Evolutionary conservation across 352 stramenopile genomes (phyloP), one percentile per base, ranked within the genome.

Genomic region (Phytopythium litorale): DNA sequence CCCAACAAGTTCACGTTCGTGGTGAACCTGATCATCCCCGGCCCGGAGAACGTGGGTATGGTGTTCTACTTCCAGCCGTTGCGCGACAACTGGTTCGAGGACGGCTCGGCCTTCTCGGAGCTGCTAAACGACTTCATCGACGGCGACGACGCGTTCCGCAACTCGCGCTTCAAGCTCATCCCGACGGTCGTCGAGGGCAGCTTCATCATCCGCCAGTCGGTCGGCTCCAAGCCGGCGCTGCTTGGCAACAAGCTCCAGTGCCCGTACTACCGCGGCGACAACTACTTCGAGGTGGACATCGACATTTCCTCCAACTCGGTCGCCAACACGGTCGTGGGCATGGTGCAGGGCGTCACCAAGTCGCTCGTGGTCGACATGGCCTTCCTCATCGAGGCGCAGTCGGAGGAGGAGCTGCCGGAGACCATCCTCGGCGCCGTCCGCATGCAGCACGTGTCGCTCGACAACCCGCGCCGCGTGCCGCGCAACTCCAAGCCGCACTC

Each of bases 91-190:
- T 60, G 96, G 33, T 94, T 97, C 50, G 87, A 96, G 51, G 82
- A 96, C 50, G 84, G 85, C 60, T 96, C 90, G 38, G 70, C 88
- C 8, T 96, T 97, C 63, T 96, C 85, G 18, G 85, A 94, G 58
- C 71, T 97, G 50, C 71, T 96, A 21, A 93, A 94, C 57, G 84
- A 92, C 61, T 97, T 98, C 30, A 81, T 97, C 30, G 97, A 98
- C 73, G 96, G 94, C 55, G 90, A 97, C 67, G 96, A 99, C 71
- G 68, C 79, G 53, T 98, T 98, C 70, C 89, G 97, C 32, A 97
- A 99, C 72, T 94, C 89, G 50, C 94, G 96, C 16, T 99, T 99
- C 79, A 99, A 99, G 80, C 76, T 99, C 54, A 99, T 99, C 67
- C 97, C 97, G 28, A 96, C 87, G 9, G 81, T 99, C 60, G 89